Evolutionary conservation across 2,329 filamentous ascomycete genomes (phyloP), one percentile per base, ranked within the genome.

Genomic region (Curvularia sp.): DNA sequence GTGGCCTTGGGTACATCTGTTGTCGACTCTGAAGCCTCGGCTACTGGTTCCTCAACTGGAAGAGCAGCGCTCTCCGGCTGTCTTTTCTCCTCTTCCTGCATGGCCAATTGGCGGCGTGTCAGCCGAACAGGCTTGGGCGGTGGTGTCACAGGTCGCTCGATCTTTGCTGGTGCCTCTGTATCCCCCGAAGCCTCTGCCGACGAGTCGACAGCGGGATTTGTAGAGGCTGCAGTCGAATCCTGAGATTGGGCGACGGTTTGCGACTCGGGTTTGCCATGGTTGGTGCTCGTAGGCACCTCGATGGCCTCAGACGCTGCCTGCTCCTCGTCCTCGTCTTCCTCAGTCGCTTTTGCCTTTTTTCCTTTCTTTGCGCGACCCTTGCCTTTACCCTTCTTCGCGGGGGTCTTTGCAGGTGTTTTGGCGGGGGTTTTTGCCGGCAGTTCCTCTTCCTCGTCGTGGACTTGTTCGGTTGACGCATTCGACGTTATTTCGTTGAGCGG

Each of bases 401-500:
- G 52, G n/a, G 73, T 76, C 61, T 71, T 77, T 30, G 69, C 61
- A 5, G 68, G 60, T 55, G 75, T 76, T 54, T 74, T 77, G n/a
- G 68, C 61, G 7, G 68, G 61, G 58, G 75, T 76, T 53, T 74
- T 64, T 60, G 59, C 46, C 5, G 62, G 55, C 13, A 62, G 18
- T 9, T 26, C 12, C 13, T 44, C 42, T 44, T 44, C 39, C 6
- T 71, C 58, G 46, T 72, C 62, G 20, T 39, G 47, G n/a, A 51
- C 53, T 28, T 57, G 61, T 49, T 73, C 62, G 39, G 66, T 57
- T 49, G 68, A 56, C 33, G 64, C 53, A 57, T 75, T 81, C 15
- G 72, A 68, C 22, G 76, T 75, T n/a, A 82, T 74, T 42, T 81
- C 77, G 53, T 75, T 73, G 47, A 81, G 66, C 24, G 76, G 73